These are phyloP conservation scores for Daldinia caldariorum DNA, from an alignment of 495 filamentous ascomycete species.

Conservation along the genomic window DNA sequence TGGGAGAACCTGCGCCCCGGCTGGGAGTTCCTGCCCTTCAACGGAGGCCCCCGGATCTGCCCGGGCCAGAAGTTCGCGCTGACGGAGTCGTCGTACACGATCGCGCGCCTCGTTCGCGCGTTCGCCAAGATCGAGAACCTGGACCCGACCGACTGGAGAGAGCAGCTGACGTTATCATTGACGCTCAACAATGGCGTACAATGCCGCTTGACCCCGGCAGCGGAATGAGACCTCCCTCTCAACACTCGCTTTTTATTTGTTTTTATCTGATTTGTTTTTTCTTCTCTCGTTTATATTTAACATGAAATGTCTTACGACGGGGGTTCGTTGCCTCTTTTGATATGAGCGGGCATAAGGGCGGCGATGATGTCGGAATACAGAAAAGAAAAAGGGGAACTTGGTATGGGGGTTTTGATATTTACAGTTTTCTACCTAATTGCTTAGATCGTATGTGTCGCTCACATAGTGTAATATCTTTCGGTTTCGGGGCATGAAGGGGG, in stretches of 20 bases:
- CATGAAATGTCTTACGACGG: slow-evolving; percentile 24
- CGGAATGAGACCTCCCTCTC: background rate
- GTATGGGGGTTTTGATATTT: slow-evolving; percentile 9
- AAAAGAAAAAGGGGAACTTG: slow-evolving; percentile 24
- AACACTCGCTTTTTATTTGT: background rate
- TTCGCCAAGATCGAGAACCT: slow-evolving; percentile 45
- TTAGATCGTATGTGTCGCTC: slow-evolving; percentile 11
- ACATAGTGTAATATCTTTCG: slow-evolving; percentile 20
- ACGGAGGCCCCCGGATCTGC: slow-evolving; percentile 66
- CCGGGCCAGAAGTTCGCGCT: slow-evolving; percentile 64
- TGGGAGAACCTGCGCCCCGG: slow-evolving; percentile 57
- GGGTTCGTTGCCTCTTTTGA: slow-evolving; percentile 20
- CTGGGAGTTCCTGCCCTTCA: slow-evolving; percentile 69
- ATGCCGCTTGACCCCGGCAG: slow-evolving; percentile 31
- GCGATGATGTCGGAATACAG: slow-evolving; percentile 27
- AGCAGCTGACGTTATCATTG: slow-evolving; percentile 47
- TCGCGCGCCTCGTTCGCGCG: slow-evolving; percentile 55
- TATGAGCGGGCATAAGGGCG: slow-evolving; percentile 20
- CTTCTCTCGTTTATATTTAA: slow-evolving; percentile 23
- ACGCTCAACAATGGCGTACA: slow-evolving; percentile 42
- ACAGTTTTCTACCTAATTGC: slow-evolving; percentile 6
- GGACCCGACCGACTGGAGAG: slow-evolving; percentile 46
- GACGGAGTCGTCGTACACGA: slow-evolving; percentile 68
- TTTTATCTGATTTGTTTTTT: background rate
- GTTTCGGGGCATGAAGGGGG: slow-evolving; percentile 17